These are phyloP conservation scores for Aspergillus bertholletiae DNA, from an alignment of 495 filamentous ascomycete genomes.

Conservation along the genomic window DNA sequence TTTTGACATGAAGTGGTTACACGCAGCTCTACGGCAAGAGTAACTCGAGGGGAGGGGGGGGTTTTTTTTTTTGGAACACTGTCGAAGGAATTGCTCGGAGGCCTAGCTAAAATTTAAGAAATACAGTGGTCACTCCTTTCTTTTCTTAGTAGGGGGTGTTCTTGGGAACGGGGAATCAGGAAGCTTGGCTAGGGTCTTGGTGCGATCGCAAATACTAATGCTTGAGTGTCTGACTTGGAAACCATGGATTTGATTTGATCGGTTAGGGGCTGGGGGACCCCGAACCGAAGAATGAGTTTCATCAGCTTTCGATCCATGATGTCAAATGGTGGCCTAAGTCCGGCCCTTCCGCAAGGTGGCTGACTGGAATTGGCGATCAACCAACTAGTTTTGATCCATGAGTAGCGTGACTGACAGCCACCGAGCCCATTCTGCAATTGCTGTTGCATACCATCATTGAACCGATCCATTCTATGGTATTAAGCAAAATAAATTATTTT, in stretches of 20 bases:
- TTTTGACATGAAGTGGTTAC: neutral
- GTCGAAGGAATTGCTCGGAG: neutral
- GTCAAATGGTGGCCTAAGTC: constrained; percentile 7
- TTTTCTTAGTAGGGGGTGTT: constrained; percentile 17
- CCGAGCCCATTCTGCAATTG: too few species aligned
- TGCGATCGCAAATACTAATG: constrained; percentile 5
- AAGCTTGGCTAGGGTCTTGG: constrained; percentile 19
- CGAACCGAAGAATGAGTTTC: neutral
- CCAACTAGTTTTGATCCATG: neutral
- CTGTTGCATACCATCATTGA: too few species aligned
- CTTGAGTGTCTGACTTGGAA: neutral
- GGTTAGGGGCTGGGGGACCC: neutral
- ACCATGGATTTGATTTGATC: constrained; percentile 1
- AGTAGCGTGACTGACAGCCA: too few species aligned
- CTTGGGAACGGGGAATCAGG: constrained; percentile 17
- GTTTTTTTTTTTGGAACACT: too few species aligned
- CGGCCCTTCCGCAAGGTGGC: constrained; percentile 11
- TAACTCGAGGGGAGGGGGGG: too few species aligned
- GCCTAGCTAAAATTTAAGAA: neutral
- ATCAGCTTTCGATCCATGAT: constrained; percentile 9
- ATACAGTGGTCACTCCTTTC: constrained; percentile 13
- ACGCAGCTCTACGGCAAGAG: neutral
- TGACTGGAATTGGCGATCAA: neutral
- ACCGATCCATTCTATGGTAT: too few species aligned
- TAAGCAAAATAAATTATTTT: too few species aligned